A percentile compares a stretch with the other conserved stretches of the same genome.
Conservation (phyloP, 1,284 basidiomycete species). For the Papiliotrema fonsecae region DNA sequence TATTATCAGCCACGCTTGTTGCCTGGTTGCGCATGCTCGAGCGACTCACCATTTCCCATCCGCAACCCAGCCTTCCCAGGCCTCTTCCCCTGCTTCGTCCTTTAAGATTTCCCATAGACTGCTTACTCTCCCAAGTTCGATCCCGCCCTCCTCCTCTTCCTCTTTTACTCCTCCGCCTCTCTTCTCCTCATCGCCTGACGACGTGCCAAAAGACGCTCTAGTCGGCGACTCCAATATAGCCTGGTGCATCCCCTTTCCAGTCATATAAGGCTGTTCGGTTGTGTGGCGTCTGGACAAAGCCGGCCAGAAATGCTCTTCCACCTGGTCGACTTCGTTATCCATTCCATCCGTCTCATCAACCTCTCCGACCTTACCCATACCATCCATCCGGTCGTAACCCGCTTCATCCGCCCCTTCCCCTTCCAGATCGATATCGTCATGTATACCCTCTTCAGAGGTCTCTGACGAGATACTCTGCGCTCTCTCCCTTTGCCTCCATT, state of each 20-base stretch:
- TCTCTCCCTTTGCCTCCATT: not conserved
- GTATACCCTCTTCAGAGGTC: not conserved
- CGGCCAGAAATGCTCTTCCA: slow-evolving; percentile 21
- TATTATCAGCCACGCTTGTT: slow-evolving; percentile 10
- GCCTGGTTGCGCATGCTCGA: not conserved
- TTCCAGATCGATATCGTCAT: not conserved
- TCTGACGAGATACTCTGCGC: not conserved
- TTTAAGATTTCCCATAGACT: slow-evolving; percentile 40
- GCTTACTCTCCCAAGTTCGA: too few species aligned
- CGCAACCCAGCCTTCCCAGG: slow-evolving; percentile 44
- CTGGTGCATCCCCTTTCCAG: slow-evolving; percentile 7
- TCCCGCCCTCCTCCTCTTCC: not conserved
- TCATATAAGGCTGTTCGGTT: too few species aligned
- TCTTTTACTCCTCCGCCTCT: not conserved
- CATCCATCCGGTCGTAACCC: not conserved
- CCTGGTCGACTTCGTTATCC: not conserved
- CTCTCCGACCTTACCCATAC: not conserved
- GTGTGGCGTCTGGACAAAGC: slow-evolving; percentile 19
- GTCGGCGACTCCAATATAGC: not conserved
- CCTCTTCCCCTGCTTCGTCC: slow-evolving; percentile 44
- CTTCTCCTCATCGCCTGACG: not conserved
- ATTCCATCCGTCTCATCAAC: slow-evolving; percentile 1
- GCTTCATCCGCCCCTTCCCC: not conserved
- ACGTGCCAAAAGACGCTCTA: not conserved
- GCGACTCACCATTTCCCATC: slow-evolving; percentile 45